Evolutionary conservation across 495 filamentous ascomycete species (phyloP).

Genomic region (Penicillium bialowiezense): DNA sequence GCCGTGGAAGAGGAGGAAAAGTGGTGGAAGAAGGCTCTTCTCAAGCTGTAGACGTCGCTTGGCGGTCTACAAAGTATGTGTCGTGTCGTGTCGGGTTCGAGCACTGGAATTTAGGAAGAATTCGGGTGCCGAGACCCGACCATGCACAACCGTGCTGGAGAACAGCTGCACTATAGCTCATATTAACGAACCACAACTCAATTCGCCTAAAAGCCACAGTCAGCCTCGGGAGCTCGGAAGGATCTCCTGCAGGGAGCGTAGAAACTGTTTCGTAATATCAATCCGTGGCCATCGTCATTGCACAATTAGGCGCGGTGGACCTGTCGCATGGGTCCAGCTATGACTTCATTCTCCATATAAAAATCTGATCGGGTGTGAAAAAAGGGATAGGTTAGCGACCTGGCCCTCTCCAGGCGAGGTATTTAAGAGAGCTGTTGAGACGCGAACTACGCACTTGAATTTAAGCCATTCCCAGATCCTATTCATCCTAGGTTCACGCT

Average conservation of each 20-base stretch:
- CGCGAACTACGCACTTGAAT: too few relatives aligned
- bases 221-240: too few relatives aligned
- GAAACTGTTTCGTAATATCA: background rate
- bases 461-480: too few relatives aligned
- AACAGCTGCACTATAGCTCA: too few relatives aligned
- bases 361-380: slow-evolving; percentile 1
- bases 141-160: too few relatives aligned
- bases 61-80: too few relatives aligned
- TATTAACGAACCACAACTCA: too few relatives aligned
- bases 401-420: slow-evolving; percentile 5
- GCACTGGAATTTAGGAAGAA: too few relatives aligned
- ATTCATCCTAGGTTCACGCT: too few relatives aligned
- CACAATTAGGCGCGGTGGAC: background rate
- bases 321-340: slow-evolving; percentile 10
- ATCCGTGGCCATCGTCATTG: background rate
- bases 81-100: too few relatives aligned
- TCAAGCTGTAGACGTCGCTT: background rate
- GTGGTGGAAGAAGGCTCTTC: slow-evolving; percentile 28
- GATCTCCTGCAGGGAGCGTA: background rate
- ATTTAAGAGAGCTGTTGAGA: slow-evolving; percentile 4
- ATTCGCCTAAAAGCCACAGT: too few relatives aligned
- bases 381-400: slow-evolving; percentile 11
- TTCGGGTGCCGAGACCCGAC: too few relatives aligned
- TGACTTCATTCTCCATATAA: slow-evolving; percentile 15
- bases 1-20: slow-evolving; percentile 29